Evolutionary conservation across 1,284 basidiomycete genomes (phyloP), one percentile per base, ranked within the genome.

Genomic region (Naganishia albida): DNA sequence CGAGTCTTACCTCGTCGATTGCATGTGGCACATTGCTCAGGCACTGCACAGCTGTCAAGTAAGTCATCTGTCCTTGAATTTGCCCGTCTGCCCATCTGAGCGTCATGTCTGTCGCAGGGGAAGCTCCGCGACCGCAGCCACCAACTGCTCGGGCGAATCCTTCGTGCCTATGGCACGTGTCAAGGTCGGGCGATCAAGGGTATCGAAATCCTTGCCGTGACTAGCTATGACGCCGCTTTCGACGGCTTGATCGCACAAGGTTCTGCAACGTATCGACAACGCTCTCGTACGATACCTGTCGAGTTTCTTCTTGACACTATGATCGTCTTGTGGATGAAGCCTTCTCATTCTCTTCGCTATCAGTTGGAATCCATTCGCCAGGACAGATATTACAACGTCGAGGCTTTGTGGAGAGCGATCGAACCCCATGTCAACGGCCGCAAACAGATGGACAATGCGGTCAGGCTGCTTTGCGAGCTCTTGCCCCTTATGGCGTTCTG

Each of bases 1-100:
- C 28, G 66, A 67, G 38, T 34, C 50, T 7, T 40, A 64, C 8
- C 42, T 67, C 6, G 57, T 54, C 10, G 66, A 67, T 48, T 53
- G 64, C 18, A 43, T 67, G 34, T 62, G 62, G 63, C 66, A 63
- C 7, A 44, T 67, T 1, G 39, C 59, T 18, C 55, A 62, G 18
- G 46, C 66, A 3, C 40, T 67, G 7, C 66, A 67, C n/a, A 38
- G 23, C 26, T 67, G 66, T 30, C 63, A 59, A 30, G 66, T 67
- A 26, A 43, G 66, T 50, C 20, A 8, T 7, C 28, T 54, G 18
- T 34, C 40, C 28, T 23, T 12, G 12, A 50, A 16, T 28, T 18
- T 20, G 23, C 18, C 13, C 23, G 25, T 48, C 28, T 20, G 43
- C 6, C 15, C 16, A 28, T 12, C 43, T 30, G 10, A 25, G 15